Percentiles rank a stretch among this genome's conserved stretches.
Evolutionary conservation across 495 filamentous ascomycete species (phyloP).

Genomic region (Penicillium psychrofluorescens): DNA sequence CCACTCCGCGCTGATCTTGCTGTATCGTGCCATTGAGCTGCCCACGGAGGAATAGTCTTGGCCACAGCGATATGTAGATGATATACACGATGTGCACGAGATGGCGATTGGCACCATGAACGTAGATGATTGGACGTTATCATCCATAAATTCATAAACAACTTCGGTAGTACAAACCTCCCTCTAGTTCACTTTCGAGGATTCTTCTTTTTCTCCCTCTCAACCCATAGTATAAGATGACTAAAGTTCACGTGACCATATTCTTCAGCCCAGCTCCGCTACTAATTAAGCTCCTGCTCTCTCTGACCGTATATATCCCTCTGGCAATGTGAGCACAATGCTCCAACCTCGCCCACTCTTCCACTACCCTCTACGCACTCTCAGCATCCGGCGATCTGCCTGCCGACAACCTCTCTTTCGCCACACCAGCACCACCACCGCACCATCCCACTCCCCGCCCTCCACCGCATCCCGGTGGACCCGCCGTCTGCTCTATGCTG

Average conservation of each 20-base stretch:
- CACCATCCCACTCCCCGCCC: constrained; percentile 9
- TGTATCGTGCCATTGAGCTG: constrained; percentile 79
- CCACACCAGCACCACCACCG: constrained; percentile 17
- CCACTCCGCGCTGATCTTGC: constrained; percentile 86
- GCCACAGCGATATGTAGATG: constrained; percentile 11
- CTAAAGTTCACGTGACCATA: constrained; percentile 9
- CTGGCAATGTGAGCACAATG: constrained; percentile 26
- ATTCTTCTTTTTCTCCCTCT: too few species aligned
- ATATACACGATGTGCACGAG: constrained; percentile 22
- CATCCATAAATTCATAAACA: too few species aligned
- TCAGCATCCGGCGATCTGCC: constrained; percentile 1
- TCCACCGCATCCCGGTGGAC: constrained; percentile 22
- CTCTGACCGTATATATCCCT: background rate
- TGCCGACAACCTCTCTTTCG: constrained; percentile 7
- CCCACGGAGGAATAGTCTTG: constrained; percentile 39
- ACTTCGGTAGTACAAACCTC: too few species aligned
- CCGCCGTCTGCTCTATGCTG: constrained; percentile 29
- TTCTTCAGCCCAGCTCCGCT: constrained; percentile 5
- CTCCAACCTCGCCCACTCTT: constrained; percentile 17
- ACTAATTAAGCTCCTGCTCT: background rate
- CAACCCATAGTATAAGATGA: too few species aligned
- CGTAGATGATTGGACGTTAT: background rate
- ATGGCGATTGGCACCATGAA: constrained; percentile 6
- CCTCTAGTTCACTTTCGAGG: too few species aligned
- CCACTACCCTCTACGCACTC: constrained; percentile 15